These are phyloP conservation scores for Beauveria varroae DNA, from an alignment of 2,329 filamentous ascomycete species.

Conservation along the genomic window DNA sequence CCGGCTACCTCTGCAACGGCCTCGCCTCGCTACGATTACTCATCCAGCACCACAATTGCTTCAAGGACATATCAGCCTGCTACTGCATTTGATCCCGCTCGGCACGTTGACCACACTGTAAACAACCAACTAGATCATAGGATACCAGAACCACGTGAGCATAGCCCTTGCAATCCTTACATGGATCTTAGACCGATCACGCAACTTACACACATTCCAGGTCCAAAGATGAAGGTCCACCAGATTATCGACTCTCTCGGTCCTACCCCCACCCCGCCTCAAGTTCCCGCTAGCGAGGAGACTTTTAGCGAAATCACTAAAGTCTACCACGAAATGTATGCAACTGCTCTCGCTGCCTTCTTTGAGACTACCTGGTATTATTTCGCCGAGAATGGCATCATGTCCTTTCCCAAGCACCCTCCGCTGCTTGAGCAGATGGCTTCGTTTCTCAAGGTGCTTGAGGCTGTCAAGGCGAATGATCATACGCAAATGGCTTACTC, in stretches of 20 bases:
- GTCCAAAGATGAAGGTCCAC: constrained; percentile 62
- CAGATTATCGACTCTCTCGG: constrained; percentile 61
- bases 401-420: constrained; percentile 43
- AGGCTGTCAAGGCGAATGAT: constrained; percentile 41
- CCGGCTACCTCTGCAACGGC: constrained; percentile 26
- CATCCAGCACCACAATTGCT: neutral
- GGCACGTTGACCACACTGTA: neutral
- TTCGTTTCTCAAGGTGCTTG: constrained; percentile 52
- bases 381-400: constrained; percentile 36
- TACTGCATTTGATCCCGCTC: neutral
- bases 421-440: constrained; percentile 59
- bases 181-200: constrained; percentile 8
- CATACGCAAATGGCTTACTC: constrained; percentile 46
- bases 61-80: constrained; percentile 3
- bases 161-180: no score
- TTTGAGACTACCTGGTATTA: constrained; percentile 82
- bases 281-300: constrained; percentile 43
- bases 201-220: constrained; percentile 29
- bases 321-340: constrained; percentile 70
- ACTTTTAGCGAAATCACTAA: constrained; percentile 59
- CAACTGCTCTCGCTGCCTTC: constrained; percentile 63
- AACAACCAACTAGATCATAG: neutral
- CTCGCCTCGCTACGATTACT: constrained; percentile 41
- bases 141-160: neutral
- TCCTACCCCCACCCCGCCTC: constrained; percentile 48